Base-by-base conservation (phyloP, 1,284 basidiomycete species). In the Malassezia dermatis region DNA sequence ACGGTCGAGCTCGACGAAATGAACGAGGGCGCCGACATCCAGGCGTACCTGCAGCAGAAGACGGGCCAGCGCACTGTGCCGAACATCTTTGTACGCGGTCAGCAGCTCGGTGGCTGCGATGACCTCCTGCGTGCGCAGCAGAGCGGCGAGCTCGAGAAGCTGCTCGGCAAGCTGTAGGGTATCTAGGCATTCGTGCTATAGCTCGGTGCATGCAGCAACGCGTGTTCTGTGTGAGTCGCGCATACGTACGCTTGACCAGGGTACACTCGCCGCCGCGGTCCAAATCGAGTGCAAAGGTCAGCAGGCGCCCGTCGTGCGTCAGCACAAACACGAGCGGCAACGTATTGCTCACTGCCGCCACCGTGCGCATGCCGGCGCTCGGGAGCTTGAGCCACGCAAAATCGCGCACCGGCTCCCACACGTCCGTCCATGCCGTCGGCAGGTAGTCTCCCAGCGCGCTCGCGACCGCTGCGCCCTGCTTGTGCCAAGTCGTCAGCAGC, bases 251-350 rank as follows among this genome's bases (percentile, higher is more conserved):
- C 78, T 94, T 94, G 80, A 89, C 85, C 64, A 99, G 76, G 8
- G 86, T 81, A 67, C 94, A 96, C 75, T 98, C 93, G 3, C 93
- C 94, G 10, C 94, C 94, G 50, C 86, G 85, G 76, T 98, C 91
- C 51, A 98, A 78, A 76, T 99, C 93, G 68, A 99, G 93, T 67
- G 82, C 87, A 76, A 98, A 98, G 8, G 85, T 84, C 73, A 96
- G 95, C 74, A 95, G 94, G 65, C 89, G 86, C 0, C 93, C 93
- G 62, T 96, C 90, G 0, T 88, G 88, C 0, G 89, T 90, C 48
- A 95, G 84, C 11, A 96, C 90, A 88, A 96, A 94, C 5, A 96
- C 87, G 62, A 96, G 89, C 0, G 93, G 93, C 75, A 88, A 86
- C 10, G 88, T 90, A 8, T 53, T 52, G 54, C 60, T 62, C n/a